These are phyloP conservation scores for Phytophthora lateralis DNA, from an alignment of 352 stramenopile species.

Conservation along the genomic window DNA sequence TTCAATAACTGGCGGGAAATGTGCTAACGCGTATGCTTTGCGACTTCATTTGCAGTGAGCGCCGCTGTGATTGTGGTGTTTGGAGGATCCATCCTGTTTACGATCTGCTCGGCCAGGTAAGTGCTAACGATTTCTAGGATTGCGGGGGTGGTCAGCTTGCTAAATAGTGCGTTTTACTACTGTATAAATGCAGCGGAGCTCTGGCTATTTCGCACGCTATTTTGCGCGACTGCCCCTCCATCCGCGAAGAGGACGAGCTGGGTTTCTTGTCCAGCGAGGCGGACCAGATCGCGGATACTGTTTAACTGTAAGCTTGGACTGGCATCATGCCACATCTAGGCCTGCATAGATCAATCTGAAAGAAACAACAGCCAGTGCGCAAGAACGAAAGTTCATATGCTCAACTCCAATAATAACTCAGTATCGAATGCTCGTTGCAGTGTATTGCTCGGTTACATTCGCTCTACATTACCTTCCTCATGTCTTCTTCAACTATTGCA, in stretches of 20 bases:
- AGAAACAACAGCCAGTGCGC: conserved; percentile 5
- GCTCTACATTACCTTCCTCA: too few relatives aligned
- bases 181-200: conserved; percentile 50
- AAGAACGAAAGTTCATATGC: conserved; percentile 12
- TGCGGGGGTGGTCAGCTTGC: background rate
- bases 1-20: background rate
- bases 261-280: conserved; percentile 73
- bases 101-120: conserved; percentile 84
- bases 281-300: conserved; percentile 73
- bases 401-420: conserved; percentile 10
- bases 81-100: conserved; percentile 87
- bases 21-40: conserved; percentile 11
- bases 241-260: conserved; percentile 82
- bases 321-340: conserved; percentile 13
- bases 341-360: conserved; percentile 27
- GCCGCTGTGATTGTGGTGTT: conserved; percentile 82
- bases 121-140: background rate
- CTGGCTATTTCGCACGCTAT: conserved; percentile 82
- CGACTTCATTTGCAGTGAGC: conserved; percentile 47
- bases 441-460: too few relatives aligned
- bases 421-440: too few relatives aligned
- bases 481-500: too few relatives aligned
- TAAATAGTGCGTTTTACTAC: conserved; percentile 5
- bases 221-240: conserved; percentile 74
- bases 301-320: conserved; percentile 39